These are phyloP conservation scores for Onygena corvina DNA, from an alignment of 2,329 filamentous ascomycete species.

Conservation along the genomic window DNA sequence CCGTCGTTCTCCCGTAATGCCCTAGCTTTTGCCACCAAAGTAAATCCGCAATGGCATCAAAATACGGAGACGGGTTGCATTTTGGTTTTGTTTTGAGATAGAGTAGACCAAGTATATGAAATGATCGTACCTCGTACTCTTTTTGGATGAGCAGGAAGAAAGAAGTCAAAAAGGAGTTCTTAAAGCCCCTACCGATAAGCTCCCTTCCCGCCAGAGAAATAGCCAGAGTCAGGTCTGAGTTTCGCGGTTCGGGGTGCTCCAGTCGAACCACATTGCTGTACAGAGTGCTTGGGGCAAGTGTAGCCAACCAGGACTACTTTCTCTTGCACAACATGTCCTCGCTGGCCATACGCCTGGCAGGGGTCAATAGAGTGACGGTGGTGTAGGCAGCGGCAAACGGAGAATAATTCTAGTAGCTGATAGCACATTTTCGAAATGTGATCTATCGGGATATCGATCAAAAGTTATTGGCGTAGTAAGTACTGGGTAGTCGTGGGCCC, in stretches of 20 bases:
- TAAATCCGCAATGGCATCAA: neutral
- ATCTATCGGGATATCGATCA: neutral
- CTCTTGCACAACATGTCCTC: constrained; percentile 59
- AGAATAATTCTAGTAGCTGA: constrained; percentile 73
- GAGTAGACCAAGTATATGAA: neutral
- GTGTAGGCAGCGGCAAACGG: constrained; percentile 77
- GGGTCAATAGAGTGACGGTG: constrained; percentile 77
- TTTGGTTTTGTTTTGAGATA: neutral
- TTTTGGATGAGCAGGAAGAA: neutral
- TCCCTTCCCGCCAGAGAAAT: constrained; percentile 21
- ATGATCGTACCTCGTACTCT: constrained; percentile 1
- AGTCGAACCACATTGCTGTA: constrained; percentile 15
- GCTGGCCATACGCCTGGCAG: constrained; percentile 61
- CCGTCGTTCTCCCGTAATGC: neutral
- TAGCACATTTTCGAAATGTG: constrained; percentile 58
- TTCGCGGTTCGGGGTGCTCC: constrained; percentile 12
- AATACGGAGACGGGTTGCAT: neutral
- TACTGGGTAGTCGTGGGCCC: neutral
- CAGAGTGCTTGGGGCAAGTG: constrained; percentile 50
- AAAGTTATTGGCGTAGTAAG: neutral
- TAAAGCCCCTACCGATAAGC: constrained; percentile 11
- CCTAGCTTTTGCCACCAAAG: neutral
- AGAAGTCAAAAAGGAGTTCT: neutral
- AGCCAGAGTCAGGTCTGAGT: constrained; percentile 24
- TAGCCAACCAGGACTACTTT: constrained; percentile 75